Evolutionary conservation across 305 asterid species (phyloP).

Genomic region (Fraxinus xanthoxyloides): DNA sequence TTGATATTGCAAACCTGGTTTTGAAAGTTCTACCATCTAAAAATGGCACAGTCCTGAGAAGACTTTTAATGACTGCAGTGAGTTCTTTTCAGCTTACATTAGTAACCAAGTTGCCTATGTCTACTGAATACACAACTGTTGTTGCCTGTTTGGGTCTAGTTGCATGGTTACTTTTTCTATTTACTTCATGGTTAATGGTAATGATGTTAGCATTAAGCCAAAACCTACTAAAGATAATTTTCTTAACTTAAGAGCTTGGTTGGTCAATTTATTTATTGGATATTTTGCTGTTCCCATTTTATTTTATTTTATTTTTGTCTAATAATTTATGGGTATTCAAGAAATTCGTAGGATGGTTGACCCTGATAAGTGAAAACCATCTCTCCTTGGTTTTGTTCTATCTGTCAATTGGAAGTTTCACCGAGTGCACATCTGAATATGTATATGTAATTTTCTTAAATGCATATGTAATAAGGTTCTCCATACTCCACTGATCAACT

Average conservation of each 20-base stretch:
- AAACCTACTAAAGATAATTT: neutral
- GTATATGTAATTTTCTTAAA: neutral
- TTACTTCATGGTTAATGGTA: neutral
- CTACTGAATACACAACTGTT: neutral
- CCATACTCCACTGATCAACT: neutral
- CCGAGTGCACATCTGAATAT: neutral
- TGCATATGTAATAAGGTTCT: neutral
- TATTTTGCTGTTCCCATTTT: neutral
- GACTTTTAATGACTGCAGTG: constrained; percentile 87
- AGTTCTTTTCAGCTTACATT: constrained; percentile 28
- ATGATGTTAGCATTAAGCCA: neutral
- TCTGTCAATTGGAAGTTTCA: neutral
- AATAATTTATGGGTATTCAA: neutral
- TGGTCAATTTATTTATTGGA: neutral
- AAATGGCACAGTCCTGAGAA: constrained; percentile 77
- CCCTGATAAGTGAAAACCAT: neutral
- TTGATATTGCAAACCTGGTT: constrained; percentile 62
- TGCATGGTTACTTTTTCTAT: neutral
- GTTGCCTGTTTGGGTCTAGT: constrained; percentile 19
- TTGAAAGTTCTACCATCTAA: constrained; percentile 71
- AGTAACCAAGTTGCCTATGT: neutral
- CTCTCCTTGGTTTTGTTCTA: neutral
- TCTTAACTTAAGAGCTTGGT: neutral
- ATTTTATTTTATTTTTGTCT: neutral
- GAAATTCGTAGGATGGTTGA: neutral